Evolutionary conservation across 108 stramenopile genomes (phyloP).

Genomic region (Stephanodiscus triporus): DNA sequence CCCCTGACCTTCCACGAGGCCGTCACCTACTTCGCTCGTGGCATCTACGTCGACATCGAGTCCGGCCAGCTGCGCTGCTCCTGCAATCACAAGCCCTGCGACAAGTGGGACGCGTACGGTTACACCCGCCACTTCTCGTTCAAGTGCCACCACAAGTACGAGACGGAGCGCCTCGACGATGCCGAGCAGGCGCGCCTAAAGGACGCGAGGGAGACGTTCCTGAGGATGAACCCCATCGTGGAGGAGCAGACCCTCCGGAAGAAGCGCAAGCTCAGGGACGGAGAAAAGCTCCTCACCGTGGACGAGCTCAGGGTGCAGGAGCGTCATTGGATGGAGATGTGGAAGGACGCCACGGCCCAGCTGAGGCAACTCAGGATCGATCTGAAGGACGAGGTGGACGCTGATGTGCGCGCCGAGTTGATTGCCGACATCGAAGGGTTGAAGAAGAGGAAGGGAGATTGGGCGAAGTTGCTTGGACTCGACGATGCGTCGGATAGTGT

Average conservation of each 20-base stretch:
- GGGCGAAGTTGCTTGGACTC: constrained; percentile 25
- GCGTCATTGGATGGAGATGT: constrained; percentile 26
- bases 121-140: constrained; percentile 35
- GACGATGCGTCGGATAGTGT: background rate
- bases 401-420: constrained; percentile 18
- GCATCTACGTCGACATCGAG: constrained; percentile 18
- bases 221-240: constrained; percentile 15
- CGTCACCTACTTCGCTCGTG: constrained; percentile 1
- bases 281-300: constrained; percentile 22
- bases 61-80: constrained; percentile 21
- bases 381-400: constrained; percentile 20
- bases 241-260: constrained; percentile 4
- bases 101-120: constrained; percentile 33
- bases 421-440: constrained; percentile 21
- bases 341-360: constrained; percentile 10
- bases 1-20: constrained; percentile 26
- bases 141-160: constrained; percentile 34
- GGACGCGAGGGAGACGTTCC: constrained; percentile 22
- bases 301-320: constrained; percentile 27
- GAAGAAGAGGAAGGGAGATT: constrained; percentile 29
- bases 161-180: constrained; percentile 19
- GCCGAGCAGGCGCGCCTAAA: constrained; percentile 13
- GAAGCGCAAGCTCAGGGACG: constrained; percentile 1
- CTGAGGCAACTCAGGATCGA: constrained; percentile 17
- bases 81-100: constrained; percentile 31